phyloP scores from a whole-genome alignment of 2,329 filamentous ascomycete species.

The Venturia pyrina region DNA sequence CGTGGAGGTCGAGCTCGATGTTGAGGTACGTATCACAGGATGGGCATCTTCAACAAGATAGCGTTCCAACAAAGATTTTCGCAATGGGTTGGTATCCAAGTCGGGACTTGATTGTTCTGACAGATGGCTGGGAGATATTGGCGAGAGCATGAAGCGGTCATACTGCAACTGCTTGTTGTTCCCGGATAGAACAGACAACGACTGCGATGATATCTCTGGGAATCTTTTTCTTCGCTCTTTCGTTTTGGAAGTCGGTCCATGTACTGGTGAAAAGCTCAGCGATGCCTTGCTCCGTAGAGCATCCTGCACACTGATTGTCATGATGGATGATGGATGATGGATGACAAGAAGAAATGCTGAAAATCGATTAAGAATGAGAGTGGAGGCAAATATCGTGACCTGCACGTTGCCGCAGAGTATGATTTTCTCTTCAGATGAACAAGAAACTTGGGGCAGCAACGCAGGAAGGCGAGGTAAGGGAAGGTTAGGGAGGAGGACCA shows the following conservation, averaged over 20 bases:
- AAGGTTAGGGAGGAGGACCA: background rate
- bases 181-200: background rate
- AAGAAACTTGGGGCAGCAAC: too few species aligned
- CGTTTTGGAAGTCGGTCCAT: background rate
- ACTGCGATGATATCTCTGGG: background rate
- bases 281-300: background rate
- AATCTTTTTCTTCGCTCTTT: background rate
- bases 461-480: background rate
- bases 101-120: background rate
- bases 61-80: background rate
- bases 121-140: background rate
- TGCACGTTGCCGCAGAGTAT: too few species aligned
- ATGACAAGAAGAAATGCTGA: background rate
- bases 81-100: background rate
- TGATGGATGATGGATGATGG: background rate
- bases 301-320: background rate
- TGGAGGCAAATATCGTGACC: background rate
- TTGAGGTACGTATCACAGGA: background rate
- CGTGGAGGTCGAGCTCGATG: too few species aligned
- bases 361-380: background rate
- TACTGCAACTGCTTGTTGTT: too few species aligned
- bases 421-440: too few species aligned
- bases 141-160: constrained; percentile 3
- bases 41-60: constrained; percentile 1
- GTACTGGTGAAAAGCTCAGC: background rate